Conservation (phyloP, 2,329 filamentous ascomycete species). For the Xylariales sp. region DNA sequence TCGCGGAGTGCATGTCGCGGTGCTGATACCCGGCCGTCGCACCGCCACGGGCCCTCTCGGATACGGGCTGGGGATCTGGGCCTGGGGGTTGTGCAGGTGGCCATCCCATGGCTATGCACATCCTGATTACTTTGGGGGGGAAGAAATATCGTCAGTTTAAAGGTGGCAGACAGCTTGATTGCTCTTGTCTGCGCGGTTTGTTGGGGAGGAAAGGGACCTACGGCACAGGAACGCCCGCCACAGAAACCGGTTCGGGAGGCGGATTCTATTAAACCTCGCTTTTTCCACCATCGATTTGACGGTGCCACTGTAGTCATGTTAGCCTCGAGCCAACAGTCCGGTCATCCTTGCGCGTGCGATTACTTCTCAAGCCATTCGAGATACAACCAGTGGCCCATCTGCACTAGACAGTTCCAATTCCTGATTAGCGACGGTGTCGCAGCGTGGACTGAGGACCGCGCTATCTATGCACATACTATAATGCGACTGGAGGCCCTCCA, state of each 20-base stretch:
- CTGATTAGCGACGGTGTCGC: neutral
- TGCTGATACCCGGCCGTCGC: constrained; percentile 4
- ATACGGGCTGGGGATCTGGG: constrained; percentile 18
- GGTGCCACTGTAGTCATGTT: constrained; percentile 19
- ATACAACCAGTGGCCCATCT: constrained; percentile 16
- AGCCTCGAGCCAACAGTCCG: neutral
- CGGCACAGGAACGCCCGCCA: constrained; percentile 30
- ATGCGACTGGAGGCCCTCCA: neutral
- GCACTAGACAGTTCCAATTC: constrained; percentile 2
- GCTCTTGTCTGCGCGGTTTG: neutral
- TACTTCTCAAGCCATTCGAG: constrained; percentile 29
- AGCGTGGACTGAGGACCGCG: too few species aligned
- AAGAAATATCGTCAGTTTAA: neutral
- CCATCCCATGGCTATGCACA: constrained; percentile 31
- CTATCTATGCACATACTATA: constrained; percentile 9
- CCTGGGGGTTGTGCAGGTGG: constrained; percentile 8
- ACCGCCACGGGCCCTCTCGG: neutral
- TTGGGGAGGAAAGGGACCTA: neutral
- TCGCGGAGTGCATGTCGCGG: constrained; percentile 20
- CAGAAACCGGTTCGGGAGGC: constrained; percentile 23
- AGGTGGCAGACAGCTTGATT: neutral
- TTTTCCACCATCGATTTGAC: neutral
- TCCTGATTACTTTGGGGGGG: constrained; percentile 20
- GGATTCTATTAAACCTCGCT: neutral
- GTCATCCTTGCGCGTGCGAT: neutral